Conservation (phyloP, 345 rosid species). For the Ceriops decandra region DNA sequence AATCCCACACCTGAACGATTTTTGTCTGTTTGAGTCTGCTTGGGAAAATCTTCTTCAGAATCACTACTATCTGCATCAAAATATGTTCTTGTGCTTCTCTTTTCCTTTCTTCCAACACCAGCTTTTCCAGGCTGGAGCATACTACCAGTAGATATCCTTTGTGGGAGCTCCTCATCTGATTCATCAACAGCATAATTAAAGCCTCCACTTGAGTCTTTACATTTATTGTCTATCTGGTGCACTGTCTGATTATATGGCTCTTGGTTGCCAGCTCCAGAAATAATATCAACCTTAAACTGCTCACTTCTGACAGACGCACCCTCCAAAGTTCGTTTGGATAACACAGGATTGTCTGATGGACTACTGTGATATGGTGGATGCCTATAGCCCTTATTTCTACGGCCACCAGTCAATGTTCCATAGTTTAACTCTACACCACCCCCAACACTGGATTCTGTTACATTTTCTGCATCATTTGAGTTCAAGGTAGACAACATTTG, state of each 20-base stretch:
- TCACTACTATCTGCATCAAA: slow-evolving; percentile 35
- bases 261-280: slow-evolving; percentile 27
- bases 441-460: slow-evolving; percentile 32
- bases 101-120: slow-evolving; percentile 24
- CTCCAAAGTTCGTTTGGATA: slow-evolving; percentile 33
- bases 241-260: slow-evolving; percentile 29
- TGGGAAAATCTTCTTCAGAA: slow-evolving; percentile 35
- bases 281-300: slow-evolving; percentile 19
- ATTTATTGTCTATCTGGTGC: slow-evolving; percentile 23
- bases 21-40: slow-evolving; percentile 30
- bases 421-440: slow-evolving; percentile 38
- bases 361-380: slow-evolving; percentile 45
- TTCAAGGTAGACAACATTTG: neutral
- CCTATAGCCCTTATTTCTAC: slow-evolving; percentile 43
- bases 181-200: slow-evolving; percentile 36
- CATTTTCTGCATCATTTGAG: slow-evolving; percentile 31
- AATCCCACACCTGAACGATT: slow-evolving; percentile 26
- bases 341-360: slow-evolving; percentile 22
- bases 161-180: slow-evolving; percentile 28
- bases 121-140: slow-evolving; percentile 17
- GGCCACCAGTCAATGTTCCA: slow-evolving; percentile 51
- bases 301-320: slow-evolving; percentile 24
- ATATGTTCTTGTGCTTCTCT: slow-evolving; percentile 34
- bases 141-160: slow-evolving; percentile 23
- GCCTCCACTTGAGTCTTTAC: slow-evolving; percentile 25